These are phyloP conservation scores for Astragalus glycyphyllos DNA, from an alignment of 306 rosid species.

Conservation along the genomic window DNA sequence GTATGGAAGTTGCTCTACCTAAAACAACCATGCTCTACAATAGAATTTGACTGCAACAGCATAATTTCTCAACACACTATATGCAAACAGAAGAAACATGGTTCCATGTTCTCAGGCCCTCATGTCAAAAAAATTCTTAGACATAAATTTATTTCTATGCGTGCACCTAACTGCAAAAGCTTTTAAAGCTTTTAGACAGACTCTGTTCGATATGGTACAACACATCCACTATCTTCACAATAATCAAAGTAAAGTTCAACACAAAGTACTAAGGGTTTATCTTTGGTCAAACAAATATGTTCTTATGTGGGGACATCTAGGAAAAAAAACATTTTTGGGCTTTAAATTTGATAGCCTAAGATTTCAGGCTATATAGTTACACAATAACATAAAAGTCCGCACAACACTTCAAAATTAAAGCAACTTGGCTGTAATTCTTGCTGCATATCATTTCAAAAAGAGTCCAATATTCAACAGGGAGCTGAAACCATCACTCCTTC, in stretches of 20 bases:
- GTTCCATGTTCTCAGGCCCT: neutral
- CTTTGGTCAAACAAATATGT: conserved; percentile 7
- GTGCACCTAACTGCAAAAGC: neutral
- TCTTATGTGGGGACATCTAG: neutral
- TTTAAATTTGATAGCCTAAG: conserved; percentile 4
- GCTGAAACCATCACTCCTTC: neutral
- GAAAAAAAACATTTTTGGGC: conserved; percentile 4
- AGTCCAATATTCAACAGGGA: neutral
- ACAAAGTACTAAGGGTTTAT: neutral
- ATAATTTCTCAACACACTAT: neutral
- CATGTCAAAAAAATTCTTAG: neutral
- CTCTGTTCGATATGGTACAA: neutral
- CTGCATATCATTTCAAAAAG: conserved; percentile 2
- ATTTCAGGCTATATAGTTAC: conserved; percentile 6
- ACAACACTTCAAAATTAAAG: neutral
- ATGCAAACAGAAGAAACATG: conserved; percentile 32
- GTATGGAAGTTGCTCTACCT: conserved; percentile 13
- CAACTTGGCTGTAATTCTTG: neutral
- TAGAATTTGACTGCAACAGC: neutral
- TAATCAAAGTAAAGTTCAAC: conserved; percentile 1
- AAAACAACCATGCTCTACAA: neutral
- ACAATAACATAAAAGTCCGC: neutral
- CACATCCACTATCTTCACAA: conserved; percentile 13
- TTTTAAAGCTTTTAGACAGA: neutral
- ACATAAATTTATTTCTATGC: conserved; percentile 11